Percentiles rank a stretch among this genome's conserved stretches.
Evolutionary conservation across 257 asterid genomes (phyloP).

Genomic region (Jacaranda copaia): DNA sequence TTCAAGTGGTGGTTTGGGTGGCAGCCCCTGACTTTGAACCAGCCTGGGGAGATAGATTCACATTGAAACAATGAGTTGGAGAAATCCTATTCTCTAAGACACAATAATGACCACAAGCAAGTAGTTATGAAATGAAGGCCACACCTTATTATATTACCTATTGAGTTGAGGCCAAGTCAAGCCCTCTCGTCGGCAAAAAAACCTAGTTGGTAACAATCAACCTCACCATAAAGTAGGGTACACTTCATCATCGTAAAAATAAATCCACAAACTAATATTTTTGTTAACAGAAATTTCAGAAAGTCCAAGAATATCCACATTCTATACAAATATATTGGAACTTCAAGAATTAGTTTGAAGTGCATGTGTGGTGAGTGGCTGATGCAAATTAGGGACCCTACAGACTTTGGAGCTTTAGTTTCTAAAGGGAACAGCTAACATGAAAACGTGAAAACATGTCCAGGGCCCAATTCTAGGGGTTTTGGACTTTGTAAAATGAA

Average conservation of each 20-base stretch:
- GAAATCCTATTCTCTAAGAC: slow-evolving; percentile 13
- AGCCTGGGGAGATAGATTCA: neutral
- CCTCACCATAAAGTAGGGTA: neutral
- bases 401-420: slow-evolving; percentile 10
- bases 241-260: neutral
- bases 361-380: neutral
- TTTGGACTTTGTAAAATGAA: neutral
- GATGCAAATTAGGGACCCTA: neutral
- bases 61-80: neutral
- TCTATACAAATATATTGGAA: too few relatives aligned
- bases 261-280: neutral
- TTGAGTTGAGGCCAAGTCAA: slow-evolving; percentile 9
- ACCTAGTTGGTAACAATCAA: neutral
- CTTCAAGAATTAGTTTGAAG: neutral
- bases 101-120: neutral
- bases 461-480: too few relatives aligned
- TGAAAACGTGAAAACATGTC: slow-evolving; percentile 1
- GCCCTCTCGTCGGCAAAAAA: neutral
- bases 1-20: too few relatives aligned
- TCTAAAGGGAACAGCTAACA: slow-evolving; percentile 14
- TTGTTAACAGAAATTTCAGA: too few relatives aligned
- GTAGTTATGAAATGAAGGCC: neutral
- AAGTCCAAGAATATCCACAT: too few relatives aligned
- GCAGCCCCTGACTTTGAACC: neutral
- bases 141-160: neutral